phyloP scores from a whole-genome alignment of 2,329 filamentous ascomycete genomes.

The Epicoccum nigrum region DNA sequence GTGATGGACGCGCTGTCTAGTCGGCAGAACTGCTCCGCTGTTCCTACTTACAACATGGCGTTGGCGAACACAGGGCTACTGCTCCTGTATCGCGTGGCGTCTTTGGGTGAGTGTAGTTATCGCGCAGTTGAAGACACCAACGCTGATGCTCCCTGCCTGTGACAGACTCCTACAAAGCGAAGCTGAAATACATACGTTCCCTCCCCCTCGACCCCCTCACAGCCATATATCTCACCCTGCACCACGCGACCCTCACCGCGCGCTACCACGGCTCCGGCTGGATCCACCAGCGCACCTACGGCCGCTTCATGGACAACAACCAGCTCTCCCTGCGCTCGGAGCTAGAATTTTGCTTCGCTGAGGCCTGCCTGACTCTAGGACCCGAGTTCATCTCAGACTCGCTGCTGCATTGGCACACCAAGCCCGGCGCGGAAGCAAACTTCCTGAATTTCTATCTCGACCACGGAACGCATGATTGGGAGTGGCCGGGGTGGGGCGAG shows the following conservation, averaged over 20 bases:
- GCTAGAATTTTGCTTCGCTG: conserved; percentile 39
- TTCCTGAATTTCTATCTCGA: conserved; percentile 41
- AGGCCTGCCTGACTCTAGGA: conserved; percentile 33
- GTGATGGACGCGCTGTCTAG: conserved; percentile 39
- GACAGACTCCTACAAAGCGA: conserved; percentile 21
- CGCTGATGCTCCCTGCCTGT: conserved; percentile 15
- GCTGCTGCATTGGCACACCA: conserved; percentile 22
- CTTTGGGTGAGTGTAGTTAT: conserved; percentile 20
- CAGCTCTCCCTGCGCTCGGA: conserved; percentile 37
- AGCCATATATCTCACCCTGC: conserved; percentile 37
- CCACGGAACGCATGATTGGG: conserved; percentile 34
- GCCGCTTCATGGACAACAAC: conserved; percentile 37
- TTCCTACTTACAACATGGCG: conserved; percentile 33
- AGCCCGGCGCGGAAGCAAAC: conserved; percentile 20
- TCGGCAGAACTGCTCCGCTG: conserved; percentile 32
- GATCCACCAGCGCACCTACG: conserved; percentile 41
- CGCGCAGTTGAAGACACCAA: neutral
- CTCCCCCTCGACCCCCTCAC: conserved; percentile 32
- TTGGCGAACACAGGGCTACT: conserved; percentile 37
- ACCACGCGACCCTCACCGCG: conserved; percentile 36
- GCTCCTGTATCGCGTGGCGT: conserved; percentile 31
- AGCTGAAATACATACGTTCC: conserved; percentile 29
- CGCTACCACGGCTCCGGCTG: conserved; percentile 41
- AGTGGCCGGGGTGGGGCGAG: conserved; percentile 25
- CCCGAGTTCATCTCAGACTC: conserved; percentile 34